phyloP scores from a whole-genome alignment of 768 basidiomycete genomes.

The Termitomyces sp. region DNA sequence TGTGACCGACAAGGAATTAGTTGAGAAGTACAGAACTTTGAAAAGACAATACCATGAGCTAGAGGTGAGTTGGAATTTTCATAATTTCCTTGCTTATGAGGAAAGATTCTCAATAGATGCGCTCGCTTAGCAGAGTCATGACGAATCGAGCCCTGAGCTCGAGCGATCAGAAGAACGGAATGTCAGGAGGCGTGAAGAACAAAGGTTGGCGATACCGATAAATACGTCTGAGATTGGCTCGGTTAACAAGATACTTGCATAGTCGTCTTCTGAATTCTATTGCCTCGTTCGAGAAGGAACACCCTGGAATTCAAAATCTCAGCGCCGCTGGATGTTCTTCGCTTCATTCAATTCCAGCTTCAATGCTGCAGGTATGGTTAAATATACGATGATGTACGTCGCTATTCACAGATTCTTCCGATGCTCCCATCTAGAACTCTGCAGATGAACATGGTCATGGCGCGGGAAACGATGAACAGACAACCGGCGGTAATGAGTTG shows the following conservation, averaged over 20 bases:
- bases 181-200: slow-evolving; percentile 54
- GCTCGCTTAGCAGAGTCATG: slow-evolving; percentile 44
- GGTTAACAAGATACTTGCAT: slow-evolving; percentile 2
- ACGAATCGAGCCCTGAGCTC: slow-evolving; percentile 53
- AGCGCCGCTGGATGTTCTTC: slow-evolving; percentile 8
- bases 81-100: slow-evolving; percentile 18
- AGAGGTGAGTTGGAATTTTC: slow-evolving; percentile 46
- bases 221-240: not conserved
- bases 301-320: slow-evolving; percentile 23
- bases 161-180: slow-evolving; percentile 61
- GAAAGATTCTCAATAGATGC: slow-evolving; percentile 19
- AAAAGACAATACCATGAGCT: slow-evolving; percentile 65
- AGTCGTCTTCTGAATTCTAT: slow-evolving; percentile 59
- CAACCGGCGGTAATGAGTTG: not conserved
- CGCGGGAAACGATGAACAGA: not conserved
- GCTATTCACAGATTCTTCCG: slow-evolving; percentile 42
- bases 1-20: slow-evolving; percentile 39
- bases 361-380: slow-evolving; percentile 44
- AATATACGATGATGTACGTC: slow-evolving; percentile 35
- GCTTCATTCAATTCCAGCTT: slow-evolving; percentile 36
- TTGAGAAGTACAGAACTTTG: slow-evolving; percentile 59
- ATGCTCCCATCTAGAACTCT: slow-evolving; percentile 27
- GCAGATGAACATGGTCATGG: not conserved
- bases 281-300: slow-evolving; percentile 49
- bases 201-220: slow-evolving; percentile 41